Base-by-base conservation (phyloP, 2,329 filamentous ascomycete species). In the Paecilomyces sp. region DNA sequence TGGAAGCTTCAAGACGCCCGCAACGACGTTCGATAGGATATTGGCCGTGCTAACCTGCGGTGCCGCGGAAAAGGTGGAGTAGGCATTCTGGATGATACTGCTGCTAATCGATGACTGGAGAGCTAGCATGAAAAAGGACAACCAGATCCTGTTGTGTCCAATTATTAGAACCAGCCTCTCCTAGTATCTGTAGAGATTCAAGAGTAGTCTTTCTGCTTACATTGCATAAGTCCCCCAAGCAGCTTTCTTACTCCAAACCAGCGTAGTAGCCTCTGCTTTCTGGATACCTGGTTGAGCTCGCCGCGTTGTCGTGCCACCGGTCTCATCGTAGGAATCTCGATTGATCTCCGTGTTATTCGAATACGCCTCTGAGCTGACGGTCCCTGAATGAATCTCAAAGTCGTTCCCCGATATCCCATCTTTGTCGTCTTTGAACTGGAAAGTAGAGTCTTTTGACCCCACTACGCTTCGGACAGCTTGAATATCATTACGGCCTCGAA, bases 1-100 rank as follows among this genome's bases (percentile, higher is more conserved):
- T 1, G 84, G 80, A 15, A 88, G 75, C 67, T 83, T 84, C 59
- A 78, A 74, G 24, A 85, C 72, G 24, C 82, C 85, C 33, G 78
- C 79, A 50, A 87, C 79, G 36, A 85, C 12, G 22, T 24, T 56
- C 13, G 54, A 31, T 9, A 56, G 13, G 22, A 56, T 56, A 18
- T 36, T 36, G 15, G 54, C 54, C 1, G 54, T 56, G 28, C 28
- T 56, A n/a, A 56, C 54, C 22, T 56, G 63, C 6, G 71, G 70
- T 1, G 71, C 69, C 1, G 61, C 59, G 15, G 36, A 25, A 61
- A 73, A 74, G 57, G 55, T 58, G 22, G 68, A 64, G 54, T 71
- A 73, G 31, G 70, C 71, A 24, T 66, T 65, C 54, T 65, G 56
- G 34, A 67, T 68, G 36, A 71, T 64, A 57, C 66, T 65, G 57